Conservation (phyloP, 306 rosid genomes). For the Purshia tridentata region DNA sequence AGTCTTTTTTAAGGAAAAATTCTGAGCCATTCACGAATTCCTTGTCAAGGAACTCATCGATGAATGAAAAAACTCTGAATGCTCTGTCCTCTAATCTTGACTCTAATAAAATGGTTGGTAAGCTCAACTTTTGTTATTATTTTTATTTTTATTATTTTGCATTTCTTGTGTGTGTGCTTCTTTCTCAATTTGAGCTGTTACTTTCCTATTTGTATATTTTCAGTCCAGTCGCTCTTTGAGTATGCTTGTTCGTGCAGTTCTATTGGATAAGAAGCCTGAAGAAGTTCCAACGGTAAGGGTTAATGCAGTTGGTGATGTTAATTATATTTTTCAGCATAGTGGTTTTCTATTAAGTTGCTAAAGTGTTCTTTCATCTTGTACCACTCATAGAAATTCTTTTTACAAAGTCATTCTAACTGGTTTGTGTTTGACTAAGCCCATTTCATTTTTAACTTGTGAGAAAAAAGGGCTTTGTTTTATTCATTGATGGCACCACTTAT, state of each 20-base stretch:
- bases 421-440: not conserved
- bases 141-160: conserved; percentile 22
- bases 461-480: not conserved
- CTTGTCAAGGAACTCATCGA: conserved; percentile 64
- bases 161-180: conserved; percentile 20
- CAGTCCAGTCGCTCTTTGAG: conserved; percentile 67
- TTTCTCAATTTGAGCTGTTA: conserved; percentile 9
- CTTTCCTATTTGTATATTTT: conserved; percentile 12
- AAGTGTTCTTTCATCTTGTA: not conserved
- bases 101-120: conserved; percentile 82
- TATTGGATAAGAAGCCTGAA: conserved; percentile 85
- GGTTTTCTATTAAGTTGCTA: not conserved
- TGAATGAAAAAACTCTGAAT: conserved; percentile 52
- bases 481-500: not conserved
- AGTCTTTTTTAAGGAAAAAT: conserved; percentile 70
- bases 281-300: conserved; percentile 78
- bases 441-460: not conserved
- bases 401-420: not conserved
- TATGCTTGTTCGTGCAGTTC: conserved; percentile 67
- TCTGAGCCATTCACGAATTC: conserved; percentile 85
- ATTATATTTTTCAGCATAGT: not conserved
- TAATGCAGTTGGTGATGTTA: conserved; percentile 12
- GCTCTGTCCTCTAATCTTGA: conserved; percentile 46
- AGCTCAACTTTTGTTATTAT: conserved; percentile 26
- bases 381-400: not conserved